phyloP scores from a whole-genome alignment of 495 filamentous ascomycete species.

The Penicillium bialowiezense region DNA sequence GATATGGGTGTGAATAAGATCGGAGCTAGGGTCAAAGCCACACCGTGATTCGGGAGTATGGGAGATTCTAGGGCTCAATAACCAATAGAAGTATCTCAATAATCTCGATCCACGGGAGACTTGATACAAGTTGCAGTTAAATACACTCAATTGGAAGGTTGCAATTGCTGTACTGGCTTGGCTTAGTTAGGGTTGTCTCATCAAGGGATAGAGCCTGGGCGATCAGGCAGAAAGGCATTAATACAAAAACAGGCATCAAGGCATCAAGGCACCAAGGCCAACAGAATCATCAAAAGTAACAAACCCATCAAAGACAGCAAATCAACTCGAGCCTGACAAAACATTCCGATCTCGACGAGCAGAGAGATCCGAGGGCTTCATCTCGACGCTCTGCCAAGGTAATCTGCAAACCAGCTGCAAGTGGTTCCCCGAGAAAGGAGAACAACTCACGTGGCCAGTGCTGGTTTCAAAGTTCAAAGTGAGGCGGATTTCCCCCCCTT shows the following conservation, averaged over 20 bases:
- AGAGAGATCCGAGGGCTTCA: constrained; percentile 2
- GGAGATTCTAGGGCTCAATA: too few relatives aligned
- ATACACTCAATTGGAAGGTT: too few relatives aligned
- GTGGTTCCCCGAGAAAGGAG: constrained; percentile 5
- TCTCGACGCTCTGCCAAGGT: neutral
- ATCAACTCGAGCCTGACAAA: neutral
- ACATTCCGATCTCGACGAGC: constrained; percentile 4
- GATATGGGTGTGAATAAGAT: constrained; percentile 22
- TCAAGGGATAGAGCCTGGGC: neutral
- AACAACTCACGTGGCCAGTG: constrained; percentile 6
- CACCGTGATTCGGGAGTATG: too few relatives aligned
- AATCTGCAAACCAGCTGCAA: neutral
- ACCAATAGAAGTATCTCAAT: too few relatives aligned
- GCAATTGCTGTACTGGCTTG: neutral
- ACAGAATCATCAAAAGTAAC: too few relatives aligned
- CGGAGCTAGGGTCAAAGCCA: too few relatives aligned
- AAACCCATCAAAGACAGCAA: too few relatives aligned
- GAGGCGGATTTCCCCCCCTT: constrained; percentile 1
- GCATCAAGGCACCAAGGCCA: neutral
- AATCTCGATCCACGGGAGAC: too few relatives aligned
- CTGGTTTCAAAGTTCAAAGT: constrained; percentile 12
- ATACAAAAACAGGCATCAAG: neutral
- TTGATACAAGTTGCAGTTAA: too few relatives aligned
- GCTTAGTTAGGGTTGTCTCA: neutral
- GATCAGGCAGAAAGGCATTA: neutral